Evolutionary conservation across 257 asterid species (phyloP), one percentile per base, ranked within the genome.

Genomic region (Gentiana macrophylla): DNA sequence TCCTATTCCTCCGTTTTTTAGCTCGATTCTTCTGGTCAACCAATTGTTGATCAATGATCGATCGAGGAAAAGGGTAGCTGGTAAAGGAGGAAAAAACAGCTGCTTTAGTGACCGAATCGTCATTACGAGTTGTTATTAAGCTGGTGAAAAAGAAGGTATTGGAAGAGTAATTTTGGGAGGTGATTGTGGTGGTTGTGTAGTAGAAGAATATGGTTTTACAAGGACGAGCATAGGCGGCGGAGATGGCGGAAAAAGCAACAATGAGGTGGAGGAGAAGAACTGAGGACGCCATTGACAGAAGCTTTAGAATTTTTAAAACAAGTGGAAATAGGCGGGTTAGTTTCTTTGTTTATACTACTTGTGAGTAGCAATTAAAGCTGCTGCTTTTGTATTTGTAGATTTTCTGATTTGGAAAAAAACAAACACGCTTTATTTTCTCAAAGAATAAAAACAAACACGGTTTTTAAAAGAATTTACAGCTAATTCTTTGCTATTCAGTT

Each of bases 181-280:
- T 24, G 24, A 24, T 24, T 68, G 81, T 72, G 49, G 66, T 60
- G 59, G 87, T 68, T 68, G 79, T 72, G 45, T 61, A 53, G 62
- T 48, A 67, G 7, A 74, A 81, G 73, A 84, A 86, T 5, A 86
- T 70, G 50, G 89, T 81, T 61, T 86, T 86, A 73, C 94, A 86
- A 49, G 96, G 96, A 24, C 94, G 79, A 62, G 85, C 89, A 24
- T 24, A 24, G 64, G 76, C 49, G 70, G 76, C 77, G 35, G 76
- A 51, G 73, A 70, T 71, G 68, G 77, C 63, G 49, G 74, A 59
- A 64, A 73, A 74, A 45, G 67, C 55, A 63, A 81, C 61, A 44
- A 70, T 24, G 74, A 79, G 44, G 68, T 77, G 61, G 73, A 75
- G 66, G 66, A 75, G 45, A 53, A 67, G 53, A 34, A 69, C 12